These are phyloP conservation scores for Parasarocladium wereldwijsianum DNA, from an alignment of 2,329 filamentous ascomycete species.

Conservation along the genomic window DNA sequence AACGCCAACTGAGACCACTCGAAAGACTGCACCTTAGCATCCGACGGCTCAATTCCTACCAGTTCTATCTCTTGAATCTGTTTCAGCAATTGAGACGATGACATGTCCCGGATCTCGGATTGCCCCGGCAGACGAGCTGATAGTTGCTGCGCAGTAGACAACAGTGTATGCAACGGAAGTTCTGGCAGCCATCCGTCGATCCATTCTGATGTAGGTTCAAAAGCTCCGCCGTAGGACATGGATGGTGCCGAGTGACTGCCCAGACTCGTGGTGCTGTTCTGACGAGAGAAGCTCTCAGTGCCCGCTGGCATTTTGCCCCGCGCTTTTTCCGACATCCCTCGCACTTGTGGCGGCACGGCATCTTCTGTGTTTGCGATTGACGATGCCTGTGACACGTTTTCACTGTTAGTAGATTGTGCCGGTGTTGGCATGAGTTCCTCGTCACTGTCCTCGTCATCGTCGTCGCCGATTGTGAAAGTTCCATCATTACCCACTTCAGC, in stretches of 20 bases:
- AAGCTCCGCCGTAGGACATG: conserved; percentile 42
- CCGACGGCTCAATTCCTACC: conserved; percentile 58
- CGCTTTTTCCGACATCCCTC: conserved; percentile 95
- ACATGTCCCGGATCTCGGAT: conserved; percentile 25
- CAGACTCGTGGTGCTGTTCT: conserved; percentile 78
- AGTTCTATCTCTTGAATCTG: conserved; percentile 48
- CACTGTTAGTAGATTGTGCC: conserved; percentile 48
- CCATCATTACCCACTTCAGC: conserved; percentile 51
- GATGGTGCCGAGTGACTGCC: conserved; percentile 46
- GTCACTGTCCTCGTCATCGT: conserved; percentile 46
- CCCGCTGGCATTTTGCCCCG: conserved; percentile 89
- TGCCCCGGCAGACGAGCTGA: conserved; percentile 40
- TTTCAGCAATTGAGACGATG: conserved; percentile 31
- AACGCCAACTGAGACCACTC: conserved; percentile 85
- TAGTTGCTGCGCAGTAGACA: conserved; percentile 60
- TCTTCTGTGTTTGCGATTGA: conserved; percentile 60
- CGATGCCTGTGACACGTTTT: conserved; percentile 48
- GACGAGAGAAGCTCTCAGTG: conserved; percentile 67
- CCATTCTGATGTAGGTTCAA: conserved; percentile 72
- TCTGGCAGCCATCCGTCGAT: conserved; percentile 91
- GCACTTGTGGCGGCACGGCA: conserved; percentile 64
- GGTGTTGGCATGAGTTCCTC: conserved; percentile 38
- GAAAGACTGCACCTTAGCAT: conserved; percentile 72
- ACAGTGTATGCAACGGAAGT: conserved; percentile 72
- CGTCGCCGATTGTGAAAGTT: conserved; percentile 80